Evolutionary conservation across 768 basidiomycete genomes (phyloP), one percentile per base, ranked within the genome.

Genomic region (Flagelloscypha sp.): DNA sequence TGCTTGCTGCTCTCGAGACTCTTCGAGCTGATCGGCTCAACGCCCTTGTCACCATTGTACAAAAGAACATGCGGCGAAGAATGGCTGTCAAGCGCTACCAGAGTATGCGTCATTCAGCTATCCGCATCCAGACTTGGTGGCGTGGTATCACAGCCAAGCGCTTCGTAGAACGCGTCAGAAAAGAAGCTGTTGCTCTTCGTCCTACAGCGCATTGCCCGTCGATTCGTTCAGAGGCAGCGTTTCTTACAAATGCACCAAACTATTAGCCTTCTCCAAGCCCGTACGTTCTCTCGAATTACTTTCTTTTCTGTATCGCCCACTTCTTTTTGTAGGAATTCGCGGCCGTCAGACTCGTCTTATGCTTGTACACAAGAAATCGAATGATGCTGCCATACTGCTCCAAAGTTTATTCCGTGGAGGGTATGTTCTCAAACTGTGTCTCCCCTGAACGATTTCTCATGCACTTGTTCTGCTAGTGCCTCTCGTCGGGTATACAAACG

Each of bases 61-160:
- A 98, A 66, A 98, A 98, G 76, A 97, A 98, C 58, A 83, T 98
- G 68, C 76, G 85, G 32, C 70, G 94, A 35, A 72, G 76, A 30
- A 72, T 95, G 68, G 90, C 87, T 6, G 70, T 82, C 41, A 87
- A 84, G 54, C 74, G 69, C 33, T 99, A 93, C 50, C 72, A 70
- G 38, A 59, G 68, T 36, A 67, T 90, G 30, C 77, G 88, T 22
- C 53, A 48, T 3, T 76, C 84, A 17, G 77, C 90, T 1, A 82
- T 97, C 56, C 79, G 63, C 52, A 80, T 99, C 24, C 95, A 99
- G 57, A 81, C 87, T 0, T 85, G 88, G 83, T 97, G 90, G 88
- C 74, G 94, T 42, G 82, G 86, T n/a, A 72, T 89, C 30, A 47
- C 79, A 45, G 94, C 92, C 1, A 74, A 66, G 53, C 68, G 70